Evolutionary conservation across 1,139 yeast species (phyloP), one percentile per base, ranked within the genome.

Genomic region (Saccharomyces hybrid): DNA sequence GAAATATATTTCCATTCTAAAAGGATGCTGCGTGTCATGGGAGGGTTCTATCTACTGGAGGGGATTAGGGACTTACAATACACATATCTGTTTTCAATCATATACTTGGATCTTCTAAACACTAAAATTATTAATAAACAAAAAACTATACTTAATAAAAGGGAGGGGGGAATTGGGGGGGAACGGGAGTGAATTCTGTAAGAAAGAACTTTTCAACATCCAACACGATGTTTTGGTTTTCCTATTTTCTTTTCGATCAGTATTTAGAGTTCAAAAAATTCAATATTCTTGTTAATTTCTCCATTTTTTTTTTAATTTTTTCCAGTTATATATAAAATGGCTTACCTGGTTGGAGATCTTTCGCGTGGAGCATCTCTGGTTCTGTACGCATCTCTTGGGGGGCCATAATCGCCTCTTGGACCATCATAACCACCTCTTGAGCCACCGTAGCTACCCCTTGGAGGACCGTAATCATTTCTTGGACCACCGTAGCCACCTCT

Each of bases 291-390:
- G 25, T 31, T 23, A 27, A 28, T 27, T 47, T 47, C 25, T 47
- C 14, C 30, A n/a, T 31, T 20, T 28, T 48, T 30, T 32, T 34
- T 34, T 16, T 5, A 25, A 38, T 20, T 20, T 20, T 20, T 20
- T 20, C 23, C 23, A 20, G 23, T 20, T 38, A 38, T 38, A 38
- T 38, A 20, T 20, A 20, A 38, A 38, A 38, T 38, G n/a, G 26
- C 44, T 65, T 77, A 77, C 75, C 83, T 78, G 58, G 79, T 75
- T 70, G 83, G 83, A 55, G 83, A 79, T 76, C 84, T 79, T 68
- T 80, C 84, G 72, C 84, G 79, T 60, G 73, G 73, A 55, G 77
- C 76, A 61, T 75, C 78, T 70, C 70, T 66, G 38, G 69, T 64
- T 63, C 70, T 65, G 54, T 64, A 63, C 47, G 59, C 65, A 50